Base-by-base conservation (phyloP, 192 early-diverging fungal genomes). In the Phycomyces nitens region DNA sequence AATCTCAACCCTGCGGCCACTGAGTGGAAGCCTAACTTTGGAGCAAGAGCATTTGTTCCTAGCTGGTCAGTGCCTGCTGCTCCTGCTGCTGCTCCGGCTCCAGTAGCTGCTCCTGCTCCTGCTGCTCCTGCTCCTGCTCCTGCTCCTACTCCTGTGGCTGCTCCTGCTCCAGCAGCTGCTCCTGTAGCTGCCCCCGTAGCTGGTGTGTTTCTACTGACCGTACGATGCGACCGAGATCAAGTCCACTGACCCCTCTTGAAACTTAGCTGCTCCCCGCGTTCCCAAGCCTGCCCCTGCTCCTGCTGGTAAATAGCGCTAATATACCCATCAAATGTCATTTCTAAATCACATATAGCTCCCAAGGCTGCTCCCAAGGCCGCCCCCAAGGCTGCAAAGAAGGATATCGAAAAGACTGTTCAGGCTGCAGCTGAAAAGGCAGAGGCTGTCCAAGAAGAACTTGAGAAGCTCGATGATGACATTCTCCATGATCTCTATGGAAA, bases 401-500 rank as follows among this genome's bases (percentile, higher is more conserved):
- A 69, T 29, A 26, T 62, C 21, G 65, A 64, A 53, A 62, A 70
- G 23, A 53, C 75, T 29, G 53, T 65, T 16, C 65, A 74, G 8
- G 73, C 66, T 12, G 62, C 68, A 16, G 9, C 74, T 8, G 62
- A 70, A 53, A 65, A 58, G 5, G 44, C 74, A 11, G 75, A 63
- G 9, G 77, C 68, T 21, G 78, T 70, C 11, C 81, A 84, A 21
- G 80, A 67, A 7, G 85, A 89, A 18, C 44, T 75, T 40, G 82
- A 88, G 29, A 60, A 51, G 24, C 63, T 81, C 27, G 83, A 84
- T 60, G 69, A 72, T 22, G 84, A 88, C 74, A 57, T 85, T 23
- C 53, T 85, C 61, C 73, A 82, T 26, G 86, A 93, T 65, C 80
- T 91, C 58, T 83, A 87, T 57, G 87, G 86, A 60, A 99, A 98